phyloP scores from a whole-genome alignment of 2,329 filamentous ascomycete genomes.

The Epicoccum sorghinum region DNA sequence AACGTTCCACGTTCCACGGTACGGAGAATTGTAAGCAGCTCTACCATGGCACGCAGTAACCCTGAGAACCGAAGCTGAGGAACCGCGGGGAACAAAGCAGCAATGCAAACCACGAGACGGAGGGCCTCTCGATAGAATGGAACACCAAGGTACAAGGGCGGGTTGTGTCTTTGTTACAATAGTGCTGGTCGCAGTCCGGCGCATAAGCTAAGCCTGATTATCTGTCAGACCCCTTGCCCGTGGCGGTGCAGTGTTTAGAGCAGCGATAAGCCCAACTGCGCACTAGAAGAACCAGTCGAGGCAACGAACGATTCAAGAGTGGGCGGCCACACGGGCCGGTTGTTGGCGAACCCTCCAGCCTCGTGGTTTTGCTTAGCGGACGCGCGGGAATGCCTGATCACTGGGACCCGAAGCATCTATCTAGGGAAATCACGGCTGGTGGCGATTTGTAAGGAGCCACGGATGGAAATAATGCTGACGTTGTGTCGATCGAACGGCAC shows the following conservation, averaged over 20 bases:
- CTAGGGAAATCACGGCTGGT: background rate
- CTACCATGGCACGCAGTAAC: slow-evolving; percentile 12
- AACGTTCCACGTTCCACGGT: too few species aligned
- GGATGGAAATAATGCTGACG: background rate
- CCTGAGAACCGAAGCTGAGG: slow-evolving; percentile 7
- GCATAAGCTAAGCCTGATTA: background rate
- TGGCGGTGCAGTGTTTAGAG: slow-evolving; percentile 14
- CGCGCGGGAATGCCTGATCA: background rate
- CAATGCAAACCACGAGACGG: background rate
- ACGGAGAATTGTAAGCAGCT: slow-evolving; percentile 5
- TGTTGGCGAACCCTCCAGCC: background rate
- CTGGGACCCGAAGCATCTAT: background rate
- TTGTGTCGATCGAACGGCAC: background rate
- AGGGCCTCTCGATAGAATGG: slow-evolving; percentile 15
- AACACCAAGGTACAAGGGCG: slow-evolving; percentile 12
- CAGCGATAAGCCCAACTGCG: slow-evolving; percentile 5
- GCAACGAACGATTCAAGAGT: slow-evolving; percentile 4
- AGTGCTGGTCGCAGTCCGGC: background rate
- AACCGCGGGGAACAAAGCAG: slow-evolving; percentile 1
- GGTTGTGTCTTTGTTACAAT: slow-evolving; percentile 6
- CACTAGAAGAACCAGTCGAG: background rate
- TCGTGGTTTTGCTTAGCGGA: slow-evolving; percentile 8
- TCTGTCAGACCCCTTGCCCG: slow-evolving; percentile 3
- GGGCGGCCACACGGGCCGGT: slow-evolving; percentile 6
- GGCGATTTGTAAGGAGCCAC: background rate